Conservation (phyloP, 2,329 filamentous ascomycete species). For the Beauveria caledonica region DNA sequence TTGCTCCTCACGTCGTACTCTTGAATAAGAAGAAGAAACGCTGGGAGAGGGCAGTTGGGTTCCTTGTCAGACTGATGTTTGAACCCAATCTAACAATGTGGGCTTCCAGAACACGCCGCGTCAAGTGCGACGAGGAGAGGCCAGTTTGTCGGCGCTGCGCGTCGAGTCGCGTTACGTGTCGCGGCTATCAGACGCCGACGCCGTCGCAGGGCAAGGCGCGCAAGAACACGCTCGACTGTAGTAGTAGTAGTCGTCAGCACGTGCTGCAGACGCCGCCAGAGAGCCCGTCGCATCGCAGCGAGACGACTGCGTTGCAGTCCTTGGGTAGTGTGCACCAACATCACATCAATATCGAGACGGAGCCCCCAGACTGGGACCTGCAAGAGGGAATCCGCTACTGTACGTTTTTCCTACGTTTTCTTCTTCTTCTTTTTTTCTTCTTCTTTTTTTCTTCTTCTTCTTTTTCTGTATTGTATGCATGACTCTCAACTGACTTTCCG, state of each 20-base stretch:
- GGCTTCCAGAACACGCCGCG: background rate
- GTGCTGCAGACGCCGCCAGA: background rate
- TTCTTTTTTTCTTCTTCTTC: background rate
- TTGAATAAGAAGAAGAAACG: too few relatives aligned
- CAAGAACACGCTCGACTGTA: background rate
- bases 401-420: background rate
- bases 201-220: background rate
- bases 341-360: background rate
- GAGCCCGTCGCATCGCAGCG: background rate
- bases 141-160: background rate
- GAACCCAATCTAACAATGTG: background rate
- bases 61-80: background rate
- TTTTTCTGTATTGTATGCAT: background rate
- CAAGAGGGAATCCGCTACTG: background rate
- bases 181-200: background rate
- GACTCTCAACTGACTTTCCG: too few relatives aligned
- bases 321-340: background rate
- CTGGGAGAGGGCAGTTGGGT: too few relatives aligned
- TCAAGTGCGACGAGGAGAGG: slow-evolving; percentile 3
- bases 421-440: too few relatives aligned
- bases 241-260: background rate
- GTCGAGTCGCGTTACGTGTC: background rate
- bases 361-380: background rate
- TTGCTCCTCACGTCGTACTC: too few relatives aligned
- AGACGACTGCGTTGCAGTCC: background rate